These are phyloP conservation scores for Scheffersomyces ergatensis DNA, from an alignment of 805 yeast species.

Conservation along the genomic window DNA sequence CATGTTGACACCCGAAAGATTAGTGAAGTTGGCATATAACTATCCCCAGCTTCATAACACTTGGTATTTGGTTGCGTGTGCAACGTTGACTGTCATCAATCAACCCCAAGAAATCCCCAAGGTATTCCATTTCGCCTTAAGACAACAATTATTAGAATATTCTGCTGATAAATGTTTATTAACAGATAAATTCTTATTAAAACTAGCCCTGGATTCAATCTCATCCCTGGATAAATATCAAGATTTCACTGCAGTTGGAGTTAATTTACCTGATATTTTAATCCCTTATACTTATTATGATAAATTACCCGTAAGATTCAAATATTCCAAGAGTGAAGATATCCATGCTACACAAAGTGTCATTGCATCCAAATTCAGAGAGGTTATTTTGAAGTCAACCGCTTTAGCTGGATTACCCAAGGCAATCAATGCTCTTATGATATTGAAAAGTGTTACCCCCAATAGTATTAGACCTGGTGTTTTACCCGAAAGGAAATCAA, in stretches of 20 bases:
- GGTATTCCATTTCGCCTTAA: slow-evolving; percentile 65
- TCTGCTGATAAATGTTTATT: slow-evolving; percentile 22
- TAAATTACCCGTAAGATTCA: slow-evolving; percentile 35
- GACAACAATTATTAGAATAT: slow-evolving; percentile 40
- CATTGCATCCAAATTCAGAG: slow-evolving; percentile 60
- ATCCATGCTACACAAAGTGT: slow-evolving; percentile 31
- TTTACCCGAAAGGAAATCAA: slow-evolving; percentile 25
- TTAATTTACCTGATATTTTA: slow-evolving; percentile 38
- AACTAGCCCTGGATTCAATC: slow-evolving; percentile 40
- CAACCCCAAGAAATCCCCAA: slow-evolving; percentile 77
- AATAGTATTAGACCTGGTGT: slow-evolving; percentile 20
- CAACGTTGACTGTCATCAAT: slow-evolving; percentile 78
- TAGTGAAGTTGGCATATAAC: slow-evolving; percentile 49
- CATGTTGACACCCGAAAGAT: slow-evolving; percentile 50
- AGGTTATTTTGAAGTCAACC: slow-evolving; percentile 71
- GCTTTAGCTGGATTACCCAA: slow-evolving; percentile 85
- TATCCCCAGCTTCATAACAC: slow-evolving; percentile 53
- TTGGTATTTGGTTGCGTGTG: slow-evolving; percentile 82
- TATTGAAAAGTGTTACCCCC: slow-evolving; percentile 67
- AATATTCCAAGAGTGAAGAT: slow-evolving; percentile 30
- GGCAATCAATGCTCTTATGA: slow-evolving; percentile 74
- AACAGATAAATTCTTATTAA: slow-evolving; percentile 30
- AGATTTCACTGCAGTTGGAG: slow-evolving; percentile 41
- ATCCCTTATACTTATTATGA: slow-evolving; percentile 38
- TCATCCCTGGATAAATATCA: slow-evolving; percentile 33